Evolutionary conservation across 2,329 filamentous ascomycete genomes (phyloP).

Genomic region (Cyphellophora attinorum): DNA sequence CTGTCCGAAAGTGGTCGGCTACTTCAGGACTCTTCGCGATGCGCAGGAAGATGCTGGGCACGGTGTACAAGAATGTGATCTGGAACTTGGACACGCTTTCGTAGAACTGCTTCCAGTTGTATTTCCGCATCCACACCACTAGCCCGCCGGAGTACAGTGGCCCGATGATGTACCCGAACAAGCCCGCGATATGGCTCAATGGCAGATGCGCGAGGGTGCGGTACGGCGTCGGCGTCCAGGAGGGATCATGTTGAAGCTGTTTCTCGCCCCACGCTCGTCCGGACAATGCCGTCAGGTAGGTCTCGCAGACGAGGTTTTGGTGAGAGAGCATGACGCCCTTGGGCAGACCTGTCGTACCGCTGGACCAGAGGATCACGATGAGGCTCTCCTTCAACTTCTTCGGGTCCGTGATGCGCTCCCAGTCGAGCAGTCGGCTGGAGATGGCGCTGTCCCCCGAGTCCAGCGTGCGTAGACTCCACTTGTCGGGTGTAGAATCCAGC

Average conservation of each 20-base stretch:
- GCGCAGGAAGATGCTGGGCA: constrained; percentile 51
- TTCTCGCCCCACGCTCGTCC: constrained; percentile 17
- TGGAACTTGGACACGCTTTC: constrained; percentile 39
- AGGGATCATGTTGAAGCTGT: constrained; percentile 21
- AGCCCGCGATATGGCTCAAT: constrained; percentile 37
- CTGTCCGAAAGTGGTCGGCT: constrained; percentile 44
- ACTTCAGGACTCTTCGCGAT: constrained; percentile 49
- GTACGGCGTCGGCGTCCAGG: constrained; percentile 22
- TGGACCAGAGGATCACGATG: constrained; percentile 37
- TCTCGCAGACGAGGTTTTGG: constrained; percentile 33
- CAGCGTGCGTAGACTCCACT: constrained; percentile 23
- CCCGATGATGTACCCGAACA: constrained; percentile 38
- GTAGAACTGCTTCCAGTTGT: constrained; percentile 48
- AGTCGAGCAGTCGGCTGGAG: constrained; percentile 34
- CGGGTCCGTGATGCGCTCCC: constrained; percentile 45
- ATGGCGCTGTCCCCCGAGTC: constrained; percentile 23
- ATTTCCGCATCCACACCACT: constrained; percentile 55
- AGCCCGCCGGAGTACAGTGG: constrained; percentile 36
- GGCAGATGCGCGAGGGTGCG: constrained; percentile 38
- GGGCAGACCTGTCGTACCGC: constrained; percentile 38
- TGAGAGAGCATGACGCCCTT: constrained; percentile 37
- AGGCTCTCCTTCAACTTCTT: constrained; percentile 36
- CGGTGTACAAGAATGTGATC: constrained; percentile 48
- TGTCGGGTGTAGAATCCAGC: constrained; percentile 34
- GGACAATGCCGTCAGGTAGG: constrained; percentile 12